Evolutionary conservation across 2,329 filamentous ascomycete genomes (phyloP).

Genomic region (Dryadomyces quercus-mongolicae): DNA sequence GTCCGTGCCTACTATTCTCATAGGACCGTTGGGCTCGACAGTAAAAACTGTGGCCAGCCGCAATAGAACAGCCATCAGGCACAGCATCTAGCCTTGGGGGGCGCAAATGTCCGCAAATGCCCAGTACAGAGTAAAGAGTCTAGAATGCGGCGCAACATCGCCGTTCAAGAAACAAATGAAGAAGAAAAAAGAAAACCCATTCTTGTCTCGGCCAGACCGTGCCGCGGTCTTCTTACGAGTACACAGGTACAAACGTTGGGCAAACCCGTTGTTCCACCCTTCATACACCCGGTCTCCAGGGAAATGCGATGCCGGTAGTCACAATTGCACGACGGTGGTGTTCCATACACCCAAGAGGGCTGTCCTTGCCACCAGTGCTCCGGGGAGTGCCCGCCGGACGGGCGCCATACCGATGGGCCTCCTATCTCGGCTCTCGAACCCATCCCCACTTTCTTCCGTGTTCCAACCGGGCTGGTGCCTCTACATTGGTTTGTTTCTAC

Average conservation of each 20-base stretch:
- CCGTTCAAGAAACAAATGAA: too few species aligned
- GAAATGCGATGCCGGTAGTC: neutral
- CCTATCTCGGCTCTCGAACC: neutral
- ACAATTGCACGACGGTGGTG: neutral
- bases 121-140: neutral
- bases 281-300: neutral
- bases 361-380: too few species aligned
- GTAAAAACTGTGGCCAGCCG: neutral
- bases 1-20: neutral
- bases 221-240: too few species aligned
- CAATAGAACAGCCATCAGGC: neutral
- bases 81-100: neutral
- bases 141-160: neutral
- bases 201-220: neutral
- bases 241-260: neutral
- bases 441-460: neutral
- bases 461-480: neutral
- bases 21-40: neutral
- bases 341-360: too few species aligned
- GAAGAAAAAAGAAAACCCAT: too few species aligned
- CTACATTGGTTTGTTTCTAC: neutral
- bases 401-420: neutral
- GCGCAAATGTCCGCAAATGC: neutral
- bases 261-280: neutral
- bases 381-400: neutral